A percentile compares a stretch with the other conserved stretches of the same genome.
Evolutionary conservation across 2,329 filamentous ascomycete genomes (phyloP).

Genomic region (Penicillium fuscoglaucum): DNA sequence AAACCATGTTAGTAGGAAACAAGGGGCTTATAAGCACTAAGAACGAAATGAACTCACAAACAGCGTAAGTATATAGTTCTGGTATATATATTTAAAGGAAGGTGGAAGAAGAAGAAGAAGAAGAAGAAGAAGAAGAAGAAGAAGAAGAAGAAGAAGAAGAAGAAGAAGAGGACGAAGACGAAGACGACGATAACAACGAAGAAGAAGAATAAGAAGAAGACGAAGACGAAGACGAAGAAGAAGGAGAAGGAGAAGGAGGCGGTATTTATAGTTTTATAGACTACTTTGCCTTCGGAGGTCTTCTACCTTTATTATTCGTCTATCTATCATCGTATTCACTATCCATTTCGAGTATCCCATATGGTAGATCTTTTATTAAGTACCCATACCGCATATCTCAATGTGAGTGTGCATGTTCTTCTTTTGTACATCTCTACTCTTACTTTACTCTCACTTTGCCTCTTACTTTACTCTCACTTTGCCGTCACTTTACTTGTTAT

Average conservation of each 20-base stretch:
- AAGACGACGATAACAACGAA: no score
- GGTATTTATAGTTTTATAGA: neutral
- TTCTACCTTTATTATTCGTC: neutral
- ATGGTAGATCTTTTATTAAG: neutral
- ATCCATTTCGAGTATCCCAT: neutral
- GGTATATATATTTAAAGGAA: no score
- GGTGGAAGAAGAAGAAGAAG: neutral
- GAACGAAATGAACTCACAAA: neutral
- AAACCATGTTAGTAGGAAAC: neutral
- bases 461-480: neutral
- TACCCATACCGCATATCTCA: neutral
- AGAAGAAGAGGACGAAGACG: neutral
- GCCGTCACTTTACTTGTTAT: neutral
- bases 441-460: neutral
- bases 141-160: no score
- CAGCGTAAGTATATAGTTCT: neutral
- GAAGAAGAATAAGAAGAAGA: no score
- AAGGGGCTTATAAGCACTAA: neutral
- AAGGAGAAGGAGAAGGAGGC: neutral
- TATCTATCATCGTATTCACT: neutral
- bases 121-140: no score
- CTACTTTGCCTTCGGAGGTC: neutral
- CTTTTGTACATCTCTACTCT: neutral
- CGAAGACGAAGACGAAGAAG: no score
- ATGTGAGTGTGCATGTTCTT: neutral